phyloP scores from a whole-genome alignment of 257 asterid species.

The Solanum clarkiae region DNA sequence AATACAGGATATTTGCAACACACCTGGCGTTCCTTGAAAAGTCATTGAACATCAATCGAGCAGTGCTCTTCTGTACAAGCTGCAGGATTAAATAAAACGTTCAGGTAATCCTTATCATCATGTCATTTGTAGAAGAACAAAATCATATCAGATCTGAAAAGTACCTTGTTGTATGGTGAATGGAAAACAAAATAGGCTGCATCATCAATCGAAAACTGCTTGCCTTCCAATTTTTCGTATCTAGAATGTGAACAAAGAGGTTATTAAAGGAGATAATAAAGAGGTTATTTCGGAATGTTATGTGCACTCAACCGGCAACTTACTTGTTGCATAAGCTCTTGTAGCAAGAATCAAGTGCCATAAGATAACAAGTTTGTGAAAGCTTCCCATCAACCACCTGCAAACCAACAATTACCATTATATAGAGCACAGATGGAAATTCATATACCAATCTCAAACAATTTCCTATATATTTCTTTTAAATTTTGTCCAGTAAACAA shows the following conservation, averaged over 20 bases:
- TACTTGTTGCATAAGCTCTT: constrained; percentile 71
- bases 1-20: not conserved
- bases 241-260: constrained; percentile 14
- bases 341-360: constrained; percentile 98
- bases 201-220: constrained; percentile 64
- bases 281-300: not conserved
- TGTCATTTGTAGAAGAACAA: no score
- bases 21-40: constrained; percentile 63
- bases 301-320: not conserved
- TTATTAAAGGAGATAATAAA: not conserved
- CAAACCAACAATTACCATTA: not conserved
- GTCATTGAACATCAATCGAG: constrained; percentile 78
- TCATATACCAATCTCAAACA: not conserved
- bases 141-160: not conserved
- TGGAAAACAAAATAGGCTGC: constrained; percentile 84
- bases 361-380: constrained; percentile 96
- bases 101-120: not conserved
- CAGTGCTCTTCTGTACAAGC: constrained; percentile 98
- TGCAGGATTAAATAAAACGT: constrained; percentile 23
- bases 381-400: constrained; percentile 99
- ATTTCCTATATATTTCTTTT: not conserved
- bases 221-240: constrained; percentile 72
- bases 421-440: not conserved
- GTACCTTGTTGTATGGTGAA: constrained; percentile 98
- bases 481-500: not conserved